These are phyloP conservation scores for Powellomyces hirtus DNA, from an alignment of 192 early-diverging fungal genomes.

Conservation along the genomic window DNA sequence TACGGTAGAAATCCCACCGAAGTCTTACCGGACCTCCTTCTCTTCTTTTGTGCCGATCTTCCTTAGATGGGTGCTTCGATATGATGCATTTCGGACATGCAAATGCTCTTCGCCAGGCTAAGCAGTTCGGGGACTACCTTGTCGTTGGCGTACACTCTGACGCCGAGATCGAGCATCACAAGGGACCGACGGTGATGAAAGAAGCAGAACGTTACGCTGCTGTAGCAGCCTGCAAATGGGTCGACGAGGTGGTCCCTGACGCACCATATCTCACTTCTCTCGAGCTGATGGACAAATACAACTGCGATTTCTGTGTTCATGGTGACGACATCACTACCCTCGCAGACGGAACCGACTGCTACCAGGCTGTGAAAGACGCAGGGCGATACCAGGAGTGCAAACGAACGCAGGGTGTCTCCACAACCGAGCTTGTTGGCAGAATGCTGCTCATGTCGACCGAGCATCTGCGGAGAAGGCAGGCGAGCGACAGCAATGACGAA, in stretches of 20 bases:
- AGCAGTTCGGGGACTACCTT: constrained; percentile 90
- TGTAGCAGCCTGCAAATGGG: constrained; percentile 96
- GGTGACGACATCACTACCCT: constrained; percentile 97
- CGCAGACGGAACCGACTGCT: constrained; percentile 96
- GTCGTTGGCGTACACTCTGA: constrained; percentile 97
- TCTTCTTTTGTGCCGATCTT: background rate
- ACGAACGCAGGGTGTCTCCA: constrained; percentile 94
- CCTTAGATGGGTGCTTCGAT: constrained; percentile 89
- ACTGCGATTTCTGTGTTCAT: constrained; percentile 94
- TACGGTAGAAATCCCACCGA: background rate
- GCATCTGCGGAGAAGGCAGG: constrained; percentile 47
- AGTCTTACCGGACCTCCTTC: background rate
- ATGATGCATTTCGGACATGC: constrained; percentile 92
- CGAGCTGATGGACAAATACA: constrained; percentile 79
- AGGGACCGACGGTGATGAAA: constrained; percentile 96
- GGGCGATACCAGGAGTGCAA: constrained; percentile 94
- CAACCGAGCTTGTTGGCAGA: constrained; percentile 92
- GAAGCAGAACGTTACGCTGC: constrained; percentile 94
- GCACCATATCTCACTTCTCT: constrained; percentile 91
- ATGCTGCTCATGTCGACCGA: constrained; percentile 91
- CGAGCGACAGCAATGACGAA: background rate
- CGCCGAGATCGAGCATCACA: constrained; percentile 86
- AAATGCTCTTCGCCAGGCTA: constrained; percentile 95
- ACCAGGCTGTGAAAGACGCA: constrained; percentile 92
- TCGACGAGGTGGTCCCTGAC: constrained; percentile 85